These are phyloP conservation scores for Trypethelium eluteriae DNA, from an alignment of 495 filamentous ascomycete species.

Conservation along the genomic window DNA sequence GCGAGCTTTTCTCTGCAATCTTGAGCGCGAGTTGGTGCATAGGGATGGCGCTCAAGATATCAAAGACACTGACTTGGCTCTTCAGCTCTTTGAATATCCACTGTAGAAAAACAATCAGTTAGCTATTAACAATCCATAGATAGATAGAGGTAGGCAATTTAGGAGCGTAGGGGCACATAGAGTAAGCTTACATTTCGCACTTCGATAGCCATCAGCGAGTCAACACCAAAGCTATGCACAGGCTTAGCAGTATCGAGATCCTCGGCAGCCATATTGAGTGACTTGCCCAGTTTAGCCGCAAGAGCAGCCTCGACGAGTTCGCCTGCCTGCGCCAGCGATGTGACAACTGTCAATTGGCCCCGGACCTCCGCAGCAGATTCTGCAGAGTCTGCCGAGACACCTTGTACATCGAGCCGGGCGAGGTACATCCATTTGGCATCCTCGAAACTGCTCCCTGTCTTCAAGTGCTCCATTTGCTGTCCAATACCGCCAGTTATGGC, in stretches of 20 bases:
- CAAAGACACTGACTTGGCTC: slow-evolving; percentile 9
- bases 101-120: not conserved
- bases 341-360: slow-evolving; percentile 14
- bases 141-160: not conserved
- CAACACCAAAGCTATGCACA: slow-evolving; percentile 1
- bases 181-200: not conserved
- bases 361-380: slow-evolving; percentile 12
- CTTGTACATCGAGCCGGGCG: slow-evolving; percentile 17
- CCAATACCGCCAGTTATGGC: slow-evolving; percentile 18
- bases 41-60: slow-evolving; percentile 14
- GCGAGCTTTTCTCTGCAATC: slow-evolving; percentile 22
- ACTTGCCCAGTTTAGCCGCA: slow-evolving; percentile 9
- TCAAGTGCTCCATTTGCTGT: slow-evolving; percentile 13
- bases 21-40: slow-evolving; percentile 21
- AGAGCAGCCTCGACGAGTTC: slow-evolving; percentile 4
- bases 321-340: slow-evolving; percentile 18
- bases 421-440: slow-evolving; percentile 19
- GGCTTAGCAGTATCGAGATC: slow-evolving; percentile 7
- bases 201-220: slow-evolving; percentile 8
- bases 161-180: not conserved
- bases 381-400: slow-evolving; percentile 14
- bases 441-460: slow-evolving; percentile 15
- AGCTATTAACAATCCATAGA: not conserved
- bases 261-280: slow-evolving; percentile 10
- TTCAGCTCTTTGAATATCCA: slow-evolving; percentile 11